phyloP scores from a whole-genome alignment of 2,329 filamentous ascomycete species.

The Sordariomycetes sp. region DNA sequence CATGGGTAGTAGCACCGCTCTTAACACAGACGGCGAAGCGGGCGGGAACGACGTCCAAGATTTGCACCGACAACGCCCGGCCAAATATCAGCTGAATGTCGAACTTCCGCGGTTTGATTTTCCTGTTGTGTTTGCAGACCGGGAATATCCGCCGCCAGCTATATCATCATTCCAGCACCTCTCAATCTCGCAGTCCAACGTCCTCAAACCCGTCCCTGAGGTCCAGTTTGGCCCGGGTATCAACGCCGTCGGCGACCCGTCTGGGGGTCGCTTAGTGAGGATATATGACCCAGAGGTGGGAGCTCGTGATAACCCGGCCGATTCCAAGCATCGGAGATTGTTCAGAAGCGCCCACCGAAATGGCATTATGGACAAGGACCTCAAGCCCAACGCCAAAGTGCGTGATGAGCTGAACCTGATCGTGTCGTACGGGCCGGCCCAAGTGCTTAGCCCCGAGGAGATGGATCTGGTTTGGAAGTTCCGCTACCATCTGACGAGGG shows the following conservation, averaged over 20 bases:
- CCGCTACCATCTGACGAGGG: constrained; percentile 82
- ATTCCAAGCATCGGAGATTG: constrained; percentile 85
- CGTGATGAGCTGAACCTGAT: constrained; percentile 88
- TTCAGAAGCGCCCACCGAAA: constrained; percentile 85
- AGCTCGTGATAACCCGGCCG: constrained; percentile 81
- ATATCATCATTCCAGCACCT: constrained; percentile 57
- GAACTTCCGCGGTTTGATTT: constrained; percentile 94
- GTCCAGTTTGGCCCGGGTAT: constrained; percentile 88
- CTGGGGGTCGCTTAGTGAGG: constrained; percentile 52
- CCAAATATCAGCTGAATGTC: constrained; percentile 72
- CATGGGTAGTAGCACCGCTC: constrained; percentile 14
- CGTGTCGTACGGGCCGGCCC: constrained; percentile 85
- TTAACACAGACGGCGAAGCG: constrained; percentile 16
- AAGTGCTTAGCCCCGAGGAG: constrained; percentile 78
- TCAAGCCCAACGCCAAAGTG: constrained; percentile 93
- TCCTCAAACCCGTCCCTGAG: constrained; percentile 73
- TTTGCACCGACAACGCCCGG: constrained; percentile 19
- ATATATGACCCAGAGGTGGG: constrained; percentile 94
- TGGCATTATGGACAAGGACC: constrained; percentile 85
- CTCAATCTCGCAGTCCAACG: constrained; percentile 48
- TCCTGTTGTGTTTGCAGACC: constrained; percentile 86
- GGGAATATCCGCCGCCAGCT: constrained; percentile 80
- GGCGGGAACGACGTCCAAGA: constrained; percentile 28
- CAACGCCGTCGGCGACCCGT: constrained; percentile 49
- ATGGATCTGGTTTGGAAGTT: constrained; percentile 98